Conservation (phyloP, 2,329 filamentous ascomycete species). For the Fusarium incarnatum region DNA sequence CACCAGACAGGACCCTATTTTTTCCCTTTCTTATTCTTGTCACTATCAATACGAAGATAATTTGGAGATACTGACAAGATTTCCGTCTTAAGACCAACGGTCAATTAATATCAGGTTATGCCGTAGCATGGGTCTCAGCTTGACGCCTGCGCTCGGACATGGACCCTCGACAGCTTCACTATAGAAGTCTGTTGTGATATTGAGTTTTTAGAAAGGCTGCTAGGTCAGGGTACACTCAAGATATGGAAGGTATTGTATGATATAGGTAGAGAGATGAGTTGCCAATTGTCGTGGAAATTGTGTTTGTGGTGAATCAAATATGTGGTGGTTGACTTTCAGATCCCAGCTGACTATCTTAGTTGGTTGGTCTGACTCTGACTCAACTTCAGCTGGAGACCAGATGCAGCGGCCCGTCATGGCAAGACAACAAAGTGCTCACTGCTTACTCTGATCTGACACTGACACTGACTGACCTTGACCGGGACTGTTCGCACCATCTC, state of each 20-base stretch:
- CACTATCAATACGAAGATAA: background rate
- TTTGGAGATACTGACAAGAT: background rate
- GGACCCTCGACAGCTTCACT: constrained; percentile 13
- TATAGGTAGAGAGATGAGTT: background rate
- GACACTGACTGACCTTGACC: background rate
- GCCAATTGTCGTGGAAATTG: background rate
- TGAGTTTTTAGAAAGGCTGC: background rate
- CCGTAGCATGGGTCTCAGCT: constrained; percentile 24
- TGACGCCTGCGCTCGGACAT: constrained; percentile 32
- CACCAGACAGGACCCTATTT: background rate
- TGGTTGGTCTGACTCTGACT: background rate
- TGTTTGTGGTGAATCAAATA: background rate
- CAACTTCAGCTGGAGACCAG: background rate
- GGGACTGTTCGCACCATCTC: background rate
- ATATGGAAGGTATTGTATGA: background rate
- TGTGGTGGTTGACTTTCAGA: background rate
- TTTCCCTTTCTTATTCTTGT: background rate
- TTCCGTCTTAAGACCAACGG: constrained; percentile 22
- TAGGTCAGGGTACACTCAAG: background rate
- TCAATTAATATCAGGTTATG: constrained; percentile 23
- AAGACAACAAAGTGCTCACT: background rate
- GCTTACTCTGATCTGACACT: background rate
- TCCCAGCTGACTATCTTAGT: background rate
- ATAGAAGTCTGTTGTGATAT: constrained; percentile 3
- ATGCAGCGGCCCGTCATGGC: constrained; percentile 1